These are phyloP conservation scores for Magnusiomyces paraingens DNA, from an alignment of 1,139 yeast genomes.

Conservation along the genomic window DNA sequence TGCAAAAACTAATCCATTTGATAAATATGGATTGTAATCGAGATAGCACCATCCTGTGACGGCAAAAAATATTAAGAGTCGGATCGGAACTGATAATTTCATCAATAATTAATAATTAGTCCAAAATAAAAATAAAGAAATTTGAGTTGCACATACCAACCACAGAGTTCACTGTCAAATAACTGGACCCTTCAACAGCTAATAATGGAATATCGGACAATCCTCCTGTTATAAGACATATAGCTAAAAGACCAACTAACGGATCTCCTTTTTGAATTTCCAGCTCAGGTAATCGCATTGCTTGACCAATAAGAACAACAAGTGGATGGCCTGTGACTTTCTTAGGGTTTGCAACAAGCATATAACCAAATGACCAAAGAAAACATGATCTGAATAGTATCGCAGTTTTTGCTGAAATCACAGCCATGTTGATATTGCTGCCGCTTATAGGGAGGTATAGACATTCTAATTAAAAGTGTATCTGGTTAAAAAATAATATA, in stretches of 20 bases:
- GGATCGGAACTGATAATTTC: conserved; percentile 46
- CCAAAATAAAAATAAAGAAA: conserved; percentile 18
- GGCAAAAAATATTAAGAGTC: conserved; percentile 53
- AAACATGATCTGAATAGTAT: conserved; percentile 37
- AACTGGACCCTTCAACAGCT: conserved; percentile 14
- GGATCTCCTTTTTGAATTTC: conserved; percentile 36
- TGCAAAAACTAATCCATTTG: conserved; percentile 47
- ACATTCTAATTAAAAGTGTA: no score
- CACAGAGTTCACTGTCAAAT: conserved; percentile 13
- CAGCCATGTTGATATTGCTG: conserved; percentile 21
- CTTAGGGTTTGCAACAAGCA: conserved; percentile 36
- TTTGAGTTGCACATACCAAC: conserved; percentile 13
- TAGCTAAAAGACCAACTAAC: conserved; percentile 41
- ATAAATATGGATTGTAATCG: conserved; percentile 29
- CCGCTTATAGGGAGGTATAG: no score
- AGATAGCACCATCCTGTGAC: conserved; percentile 41
- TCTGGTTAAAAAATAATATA: no score
- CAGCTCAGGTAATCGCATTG: conserved; percentile 37
- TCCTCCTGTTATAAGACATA: conserved; percentile 34
- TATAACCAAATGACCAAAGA: conserved; percentile 40
- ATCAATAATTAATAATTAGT: conserved; percentile 49
- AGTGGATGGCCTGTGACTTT: conserved; percentile 39
- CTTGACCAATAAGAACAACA: conserved; percentile 47
- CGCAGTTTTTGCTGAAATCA: conserved; percentile 25
- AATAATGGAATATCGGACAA: conserved; percentile 27